Percentiles rank a stretch among this genome's conserved stretches.
These are phyloP conservation scores for Blastocladiella britannica DNA, from an alignment of 192 early-diverging fungal genomes.

Conservation along the genomic window DNA sequence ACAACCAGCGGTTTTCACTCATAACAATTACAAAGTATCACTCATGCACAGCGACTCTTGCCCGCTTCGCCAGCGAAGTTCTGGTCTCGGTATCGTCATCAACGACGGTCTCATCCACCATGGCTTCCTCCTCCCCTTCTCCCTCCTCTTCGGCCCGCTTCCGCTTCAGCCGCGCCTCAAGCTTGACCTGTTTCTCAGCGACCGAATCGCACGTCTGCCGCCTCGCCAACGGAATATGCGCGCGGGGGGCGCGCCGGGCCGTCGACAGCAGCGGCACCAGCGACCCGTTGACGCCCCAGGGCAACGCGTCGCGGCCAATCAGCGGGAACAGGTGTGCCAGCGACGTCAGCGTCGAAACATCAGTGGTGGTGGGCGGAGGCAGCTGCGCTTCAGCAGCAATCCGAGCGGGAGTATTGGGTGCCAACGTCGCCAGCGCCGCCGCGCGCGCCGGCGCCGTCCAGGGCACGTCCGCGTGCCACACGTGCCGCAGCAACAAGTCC, in stretches of 20 bases:
- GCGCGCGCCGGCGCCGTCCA: not conserved
- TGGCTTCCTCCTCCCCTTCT: not conserved
- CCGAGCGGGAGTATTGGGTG: too few relatives aligned
- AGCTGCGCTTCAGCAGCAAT: too few relatives aligned
- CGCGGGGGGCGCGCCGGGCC: not conserved
- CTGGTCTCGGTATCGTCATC: not conserved
- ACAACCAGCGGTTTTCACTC: too few relatives aligned
- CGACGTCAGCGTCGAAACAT: too few relatives aligned
- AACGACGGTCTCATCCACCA: not conserved
- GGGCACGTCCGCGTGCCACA: not conserved
- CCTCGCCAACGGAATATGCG: not conserved
- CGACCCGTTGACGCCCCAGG: not conserved
- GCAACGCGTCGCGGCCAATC: not conserved
- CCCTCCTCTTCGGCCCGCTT: not conserved
- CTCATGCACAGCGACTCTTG: too few relatives aligned
- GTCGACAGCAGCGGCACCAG: not conserved
- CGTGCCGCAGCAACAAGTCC: not conserved
- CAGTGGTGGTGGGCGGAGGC: too few relatives aligned
- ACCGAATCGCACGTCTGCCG: constrained; percentile 1
- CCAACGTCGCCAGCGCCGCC: not conserved
- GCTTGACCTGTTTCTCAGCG: not conserved
- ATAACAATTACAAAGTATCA: too few relatives aligned
- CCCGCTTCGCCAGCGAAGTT: too few relatives aligned
- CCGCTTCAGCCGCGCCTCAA: not conserved
- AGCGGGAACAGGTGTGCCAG: not conserved